phyloP scores from a whole-genome alignment of 805 yeast species.

The Tetrapisispora phaffii region DNA sequence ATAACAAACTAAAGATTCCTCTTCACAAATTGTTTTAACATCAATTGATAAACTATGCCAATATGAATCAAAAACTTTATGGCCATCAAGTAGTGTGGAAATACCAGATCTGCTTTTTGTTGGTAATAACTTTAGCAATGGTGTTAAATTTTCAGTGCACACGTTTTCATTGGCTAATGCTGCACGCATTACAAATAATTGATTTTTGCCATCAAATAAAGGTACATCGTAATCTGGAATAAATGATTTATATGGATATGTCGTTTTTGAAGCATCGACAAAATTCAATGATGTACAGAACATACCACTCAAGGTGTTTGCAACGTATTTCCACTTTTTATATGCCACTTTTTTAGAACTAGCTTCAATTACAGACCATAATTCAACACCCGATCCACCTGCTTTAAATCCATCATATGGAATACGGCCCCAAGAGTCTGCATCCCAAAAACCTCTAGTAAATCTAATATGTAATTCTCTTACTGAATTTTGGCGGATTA shows the following conservation, averaged over 20 bases:
- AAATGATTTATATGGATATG: constrained; percentile 44
- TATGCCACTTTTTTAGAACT: constrained; percentile 43
- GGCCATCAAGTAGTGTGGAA: constrained; percentile 79
- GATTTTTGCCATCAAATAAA: constrained; percentile 26
- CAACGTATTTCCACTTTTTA: constrained; percentile 57
- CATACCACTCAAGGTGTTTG: constrained; percentile 74
- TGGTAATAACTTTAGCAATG: constrained; percentile 81
- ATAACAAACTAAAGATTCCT: constrained; percentile 31
- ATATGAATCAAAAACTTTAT: constrained; percentile 75
- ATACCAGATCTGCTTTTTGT: constrained; percentile 88
- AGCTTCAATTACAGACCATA: constrained; percentile 81
- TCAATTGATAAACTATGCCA: constrained; percentile 95
- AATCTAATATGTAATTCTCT: constrained; percentile 77
- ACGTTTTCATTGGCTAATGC: constrained; percentile 91
- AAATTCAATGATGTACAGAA: constrained; percentile 93
- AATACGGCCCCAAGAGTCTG: constrained; percentile 74
- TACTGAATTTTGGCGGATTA: constrained; percentile 54
- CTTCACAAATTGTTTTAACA: constrained; percentile 46
- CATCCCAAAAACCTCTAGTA: constrained; percentile 92
- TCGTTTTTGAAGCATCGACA: constrained; percentile 69
- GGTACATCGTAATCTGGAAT: constrained; percentile 20
- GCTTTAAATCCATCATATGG: constrained; percentile 61
- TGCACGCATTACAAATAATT: constrained; percentile 58
- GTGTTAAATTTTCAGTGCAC: constrained; percentile 94
- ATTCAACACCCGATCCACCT: constrained; percentile 94